Evolutionary conservation across 306 rosid genomes (phyloP).

Genomic region (Chamaecrista fasciculata): DNA sequence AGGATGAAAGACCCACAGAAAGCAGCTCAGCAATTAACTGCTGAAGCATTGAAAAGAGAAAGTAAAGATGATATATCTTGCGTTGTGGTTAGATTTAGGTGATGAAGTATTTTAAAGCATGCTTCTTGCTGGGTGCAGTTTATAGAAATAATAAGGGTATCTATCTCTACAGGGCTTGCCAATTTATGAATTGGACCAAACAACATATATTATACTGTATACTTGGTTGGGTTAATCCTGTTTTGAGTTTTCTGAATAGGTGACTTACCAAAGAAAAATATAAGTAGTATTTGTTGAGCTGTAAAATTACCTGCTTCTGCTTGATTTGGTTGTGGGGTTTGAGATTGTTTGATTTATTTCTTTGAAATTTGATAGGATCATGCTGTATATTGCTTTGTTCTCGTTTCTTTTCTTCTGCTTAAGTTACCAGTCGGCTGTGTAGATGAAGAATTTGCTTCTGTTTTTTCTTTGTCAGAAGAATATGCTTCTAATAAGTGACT

Average conservation of each 20-base stretch:
- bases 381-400: conserved; percentile 34
- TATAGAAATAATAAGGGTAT: conserved; percentile 44
- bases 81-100: conserved; percentile 63
- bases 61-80: conserved; percentile 79
- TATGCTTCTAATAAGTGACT: conserved; percentile 41
- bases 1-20: conserved; percentile 57
- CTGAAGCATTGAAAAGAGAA: conserved; percentile 65
- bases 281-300: conserved; percentile 31
- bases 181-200: conserved; percentile 34
- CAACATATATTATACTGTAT: conserved; percentile 27
- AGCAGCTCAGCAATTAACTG: conserved; percentile 60
- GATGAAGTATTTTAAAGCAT: conserved; percentile 28
- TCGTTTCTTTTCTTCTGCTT: conserved; percentile 28
- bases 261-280: conserved; percentile 20
- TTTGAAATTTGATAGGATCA: conserved; percentile 40
- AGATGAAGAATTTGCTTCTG: conserved; percentile 12
- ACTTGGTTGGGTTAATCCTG: conserved; percentile 37
- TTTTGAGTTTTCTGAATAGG: conserved; percentile 22
- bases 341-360: conserved; percentile 62
- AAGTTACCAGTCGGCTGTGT: conserved; percentile 38
- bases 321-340: conserved; percentile 36
- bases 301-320: conserved; percentile 38
- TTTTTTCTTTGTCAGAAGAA: conserved; percentile 16
- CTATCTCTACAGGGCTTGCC: conserved; percentile 33
- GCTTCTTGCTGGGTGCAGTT: conserved; percentile 31